Evolutionary conservation across 2,329 filamentous ascomycete genomes (phyloP).

Genomic region (Paecilomyces sp.): DNA sequence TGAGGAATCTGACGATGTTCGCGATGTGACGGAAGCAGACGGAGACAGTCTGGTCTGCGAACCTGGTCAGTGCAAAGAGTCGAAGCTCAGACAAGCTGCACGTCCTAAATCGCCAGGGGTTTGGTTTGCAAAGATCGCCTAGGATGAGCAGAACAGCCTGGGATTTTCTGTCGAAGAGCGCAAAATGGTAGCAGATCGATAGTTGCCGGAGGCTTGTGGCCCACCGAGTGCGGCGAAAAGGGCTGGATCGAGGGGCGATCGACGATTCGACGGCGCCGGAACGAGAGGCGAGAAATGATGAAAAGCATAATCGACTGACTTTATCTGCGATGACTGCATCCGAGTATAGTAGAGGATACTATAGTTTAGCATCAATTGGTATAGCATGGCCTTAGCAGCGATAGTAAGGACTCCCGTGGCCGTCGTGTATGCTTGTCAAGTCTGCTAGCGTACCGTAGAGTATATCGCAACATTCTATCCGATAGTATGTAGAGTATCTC

Average conservation of each 20-base stretch:
- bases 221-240: not conserved
- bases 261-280: not conserved
- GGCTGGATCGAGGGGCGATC: not conserved
- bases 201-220: constrained; percentile 39
- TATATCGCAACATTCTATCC: not conserved
- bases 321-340: not conserved
- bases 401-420: not conserved
- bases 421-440: not conserved
- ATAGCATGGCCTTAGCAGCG: not conserved
- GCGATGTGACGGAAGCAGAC: not conserved
- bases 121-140: constrained; percentile 1
- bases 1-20: not conserved
- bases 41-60: not conserved
- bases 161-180: not conserved
- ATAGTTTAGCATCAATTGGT: no score
- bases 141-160: constrained; percentile 48
- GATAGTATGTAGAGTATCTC: not conserved
- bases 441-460: not conserved
- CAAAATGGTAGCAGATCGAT: constrained; percentile 54
- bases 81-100: not conserved
- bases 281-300: not conserved
- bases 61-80: not conserved
- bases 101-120: not conserved
- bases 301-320: not conserved
- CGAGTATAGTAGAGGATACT: no score